A percentile compares a stretch with the other conserved stretches of the same genome.
Evolutionary conservation across 2,329 filamentous ascomycete genomes (phyloP).

Genomic region (Sporothrix sp.): DNA sequence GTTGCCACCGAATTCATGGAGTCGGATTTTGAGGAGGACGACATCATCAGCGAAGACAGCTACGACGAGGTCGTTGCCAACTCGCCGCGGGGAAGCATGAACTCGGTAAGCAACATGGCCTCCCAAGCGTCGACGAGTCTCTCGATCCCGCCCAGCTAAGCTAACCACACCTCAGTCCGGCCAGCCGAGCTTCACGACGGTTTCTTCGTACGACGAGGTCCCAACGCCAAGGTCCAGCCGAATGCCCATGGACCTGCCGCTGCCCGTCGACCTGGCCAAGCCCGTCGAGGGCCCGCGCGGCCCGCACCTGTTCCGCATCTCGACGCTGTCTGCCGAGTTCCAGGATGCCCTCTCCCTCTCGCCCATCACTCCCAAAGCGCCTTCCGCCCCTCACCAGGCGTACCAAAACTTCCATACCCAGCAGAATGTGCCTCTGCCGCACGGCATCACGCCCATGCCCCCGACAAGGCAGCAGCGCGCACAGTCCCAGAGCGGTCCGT

Average conservation of each 20-base stretch:
- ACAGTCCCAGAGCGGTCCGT: conserved; percentile 34
- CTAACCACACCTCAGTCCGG: conserved; percentile 40
- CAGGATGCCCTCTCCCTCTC: conserved; percentile 57
- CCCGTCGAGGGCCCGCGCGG: conserved; percentile 71
- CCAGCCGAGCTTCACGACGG: conserved; percentile 70
- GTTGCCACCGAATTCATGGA: conserved; percentile 70
- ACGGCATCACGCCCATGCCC: conserved; percentile 30
- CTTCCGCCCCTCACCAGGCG: conserved; percentile 12
- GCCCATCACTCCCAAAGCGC: conserved; percentile 59
- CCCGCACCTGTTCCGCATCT: conserved; percentile 75
- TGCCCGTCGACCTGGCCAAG: conserved; percentile 49
- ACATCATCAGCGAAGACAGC: conserved; percentile 45
- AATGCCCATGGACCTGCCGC: conserved; percentile 50
- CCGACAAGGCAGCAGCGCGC: conserved; percentile 18
- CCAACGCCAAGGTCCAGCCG: conserved; percentile 63
- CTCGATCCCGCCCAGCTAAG: neutral
- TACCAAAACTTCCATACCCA: neutral
- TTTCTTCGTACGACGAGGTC: conserved; percentile 78
- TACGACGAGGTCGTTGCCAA: conserved; percentile 50
- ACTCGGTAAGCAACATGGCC: conserved; percentile 50
- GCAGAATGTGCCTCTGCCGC: conserved; percentile 26
- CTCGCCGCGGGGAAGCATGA: conserved; percentile 56
- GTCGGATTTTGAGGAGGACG: conserved; percentile 63
- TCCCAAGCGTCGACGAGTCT: neutral
- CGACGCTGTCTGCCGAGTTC: conserved; percentile 48